phyloP scores from a whole-genome alignment of 2,329 filamentous ascomycete genomes.

The Emergomyces orientalis region DNA sequence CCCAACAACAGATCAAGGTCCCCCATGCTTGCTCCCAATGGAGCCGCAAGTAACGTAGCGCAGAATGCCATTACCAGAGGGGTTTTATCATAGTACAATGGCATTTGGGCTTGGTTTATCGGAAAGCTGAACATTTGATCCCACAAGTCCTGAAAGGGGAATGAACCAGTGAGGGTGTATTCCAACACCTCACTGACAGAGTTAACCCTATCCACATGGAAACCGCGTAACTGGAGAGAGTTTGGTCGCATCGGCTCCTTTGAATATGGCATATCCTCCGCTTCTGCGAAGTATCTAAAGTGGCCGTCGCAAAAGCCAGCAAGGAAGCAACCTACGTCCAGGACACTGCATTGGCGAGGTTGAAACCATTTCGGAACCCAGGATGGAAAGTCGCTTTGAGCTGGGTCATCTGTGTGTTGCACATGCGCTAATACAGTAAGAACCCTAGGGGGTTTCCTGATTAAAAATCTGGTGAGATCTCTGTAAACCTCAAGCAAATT shows the following conservation, averaged over 20 bases:
- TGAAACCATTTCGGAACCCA: conserved; percentile 12
- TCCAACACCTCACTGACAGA: conserved; percentile 4
- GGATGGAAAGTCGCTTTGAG: conserved; percentile 5
- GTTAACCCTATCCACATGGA: conserved; percentile 5
- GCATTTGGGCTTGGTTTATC: conserved; percentile 3
- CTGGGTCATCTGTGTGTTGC: conserved; percentile 8
- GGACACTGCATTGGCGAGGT: conserved; percentile 5
- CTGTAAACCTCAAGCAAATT: conserved; percentile 4
- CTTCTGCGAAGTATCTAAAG: conserved; percentile 5
- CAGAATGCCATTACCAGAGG: conserved; percentile 4
- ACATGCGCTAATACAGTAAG: conserved; percentile 8
- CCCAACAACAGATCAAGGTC: not conserved
- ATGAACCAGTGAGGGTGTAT: not conserved
- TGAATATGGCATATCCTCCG: conserved; percentile 5
- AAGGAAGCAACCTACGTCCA: conserved; percentile 4
- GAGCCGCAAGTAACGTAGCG: conserved; percentile 2
- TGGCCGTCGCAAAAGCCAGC: conserved; percentile 5
- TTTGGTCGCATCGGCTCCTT: not conserved
- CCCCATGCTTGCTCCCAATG: not conserved
- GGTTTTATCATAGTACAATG: conserved; percentile 4
- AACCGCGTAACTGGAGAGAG: conserved; percentile 3
- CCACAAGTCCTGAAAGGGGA: conserved; percentile 7
- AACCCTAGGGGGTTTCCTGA: conserved; percentile 1
- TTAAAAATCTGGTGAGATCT: conserved; percentile 5
- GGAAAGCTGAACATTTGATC: conserved; percentile 5